A percentile compares a stretch with the other conserved stretches of the same genome.
phyloP scores from a whole-genome alignment of 495 filamentous ascomycete species.

The Xylaria acuta region DNA sequence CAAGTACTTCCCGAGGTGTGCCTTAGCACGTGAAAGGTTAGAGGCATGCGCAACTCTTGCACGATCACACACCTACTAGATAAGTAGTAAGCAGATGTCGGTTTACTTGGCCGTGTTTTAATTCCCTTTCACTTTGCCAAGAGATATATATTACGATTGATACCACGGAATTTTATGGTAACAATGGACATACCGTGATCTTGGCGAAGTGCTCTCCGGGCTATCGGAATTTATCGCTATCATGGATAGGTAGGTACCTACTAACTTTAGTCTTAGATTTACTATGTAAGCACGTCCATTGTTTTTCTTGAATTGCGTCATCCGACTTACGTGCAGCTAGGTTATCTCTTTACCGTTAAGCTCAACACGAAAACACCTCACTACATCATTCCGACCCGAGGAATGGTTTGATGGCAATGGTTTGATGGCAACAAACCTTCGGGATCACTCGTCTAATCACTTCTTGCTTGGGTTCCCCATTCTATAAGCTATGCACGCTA shows the following conservation, averaged over 20 bases:
- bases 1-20: neutral
- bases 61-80: neutral
- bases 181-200: neutral
- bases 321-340: neutral
- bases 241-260: neutral
- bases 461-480: neutral
- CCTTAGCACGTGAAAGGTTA: constrained; percentile 9
- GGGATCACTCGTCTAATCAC: neutral
- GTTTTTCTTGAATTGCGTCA: too few relatives aligned
- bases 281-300: too few relatives aligned
- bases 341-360: neutral
- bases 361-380: neutral
- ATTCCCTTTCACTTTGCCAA: neutral
- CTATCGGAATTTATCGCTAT: neutral
- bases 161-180: neutral
- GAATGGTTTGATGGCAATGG: neutral
- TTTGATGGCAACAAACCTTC: neutral
- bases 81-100: too few relatives aligned
- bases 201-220: neutral
- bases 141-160: neutral
- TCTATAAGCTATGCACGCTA: neutral
- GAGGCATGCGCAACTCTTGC: neutral
- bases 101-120: neutral
- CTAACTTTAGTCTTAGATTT: too few relatives aligned
- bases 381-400: neutral